These are phyloP conservation scores for Persicaria tinctoria DNA, from an alignment of 148 eudicot species.

Conservation along the genomic window DNA sequence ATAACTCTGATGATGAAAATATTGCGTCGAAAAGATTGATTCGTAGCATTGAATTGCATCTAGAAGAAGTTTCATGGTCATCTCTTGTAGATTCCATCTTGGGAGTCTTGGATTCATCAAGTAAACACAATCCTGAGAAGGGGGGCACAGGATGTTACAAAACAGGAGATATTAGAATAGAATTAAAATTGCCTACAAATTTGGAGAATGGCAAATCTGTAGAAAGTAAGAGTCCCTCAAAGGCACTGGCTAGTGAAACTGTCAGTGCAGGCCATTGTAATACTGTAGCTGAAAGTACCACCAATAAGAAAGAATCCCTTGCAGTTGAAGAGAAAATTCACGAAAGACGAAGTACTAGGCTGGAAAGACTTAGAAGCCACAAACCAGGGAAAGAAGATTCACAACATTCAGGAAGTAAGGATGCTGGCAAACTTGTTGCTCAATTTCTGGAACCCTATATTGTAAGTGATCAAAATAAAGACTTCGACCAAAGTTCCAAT, in stretches of 20 bases:
- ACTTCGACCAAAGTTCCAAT: conserved; percentile 27
- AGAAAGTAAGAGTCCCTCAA: conserved; percentile 25
- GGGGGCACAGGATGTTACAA: conserved; percentile 27
- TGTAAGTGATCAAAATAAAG: conserved; percentile 32
- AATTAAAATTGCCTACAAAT: conserved; percentile 39
- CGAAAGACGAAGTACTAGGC: conserved; percentile 90
- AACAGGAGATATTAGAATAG: conserved; percentile 46
- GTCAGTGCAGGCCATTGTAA: conserved; percentile 25
- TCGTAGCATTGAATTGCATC: conserved; percentile 40
- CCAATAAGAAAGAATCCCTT: conserved; percentile 35
- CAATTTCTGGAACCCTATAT: conserved; percentile 61
- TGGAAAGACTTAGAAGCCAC: conserved; percentile 72
- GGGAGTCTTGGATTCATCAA: conserved; percentile 35
- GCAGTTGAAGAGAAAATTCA: conserved; percentile 60
- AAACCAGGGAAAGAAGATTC: conserved; percentile 87
- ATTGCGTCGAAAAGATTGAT: conserved; percentile 50
- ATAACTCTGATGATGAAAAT: conserved; percentile 28
- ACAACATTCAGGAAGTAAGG: conserved; percentile 55
- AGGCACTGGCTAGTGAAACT: conserved; percentile 24
- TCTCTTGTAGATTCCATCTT: conserved; percentile 52
- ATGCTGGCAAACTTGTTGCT: conserved; percentile 55
- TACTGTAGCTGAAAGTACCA: conserved; percentile 29
- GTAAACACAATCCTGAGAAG: conserved; percentile 30
- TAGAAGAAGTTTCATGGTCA: conserved; percentile 71
- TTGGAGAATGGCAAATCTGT: conserved; percentile 22